Evolutionary conservation across 345 rosid species (phyloP), one percentile per base, ranked within the genome.

Genomic region (Populus nigra): DNA sequence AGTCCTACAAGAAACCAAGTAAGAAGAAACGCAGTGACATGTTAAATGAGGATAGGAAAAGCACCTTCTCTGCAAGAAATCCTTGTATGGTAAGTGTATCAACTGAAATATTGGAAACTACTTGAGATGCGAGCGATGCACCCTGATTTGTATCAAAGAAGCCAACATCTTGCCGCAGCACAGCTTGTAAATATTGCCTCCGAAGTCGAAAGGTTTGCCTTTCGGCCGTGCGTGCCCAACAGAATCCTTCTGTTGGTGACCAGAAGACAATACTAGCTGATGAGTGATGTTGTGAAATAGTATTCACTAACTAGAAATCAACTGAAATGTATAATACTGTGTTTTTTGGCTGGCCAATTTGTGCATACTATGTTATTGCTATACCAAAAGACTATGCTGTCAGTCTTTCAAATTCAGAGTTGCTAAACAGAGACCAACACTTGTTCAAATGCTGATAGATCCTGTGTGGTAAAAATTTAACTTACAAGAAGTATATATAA

Each of bases 51-150:
- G 49, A 9, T 41, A 68, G 1, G 4, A 55, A 7, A 25, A 17
- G 11, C 18, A 80, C 88, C 86, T 80, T 85, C 38, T 85, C 86
- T 2, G 79, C 31, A 13, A 85, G 77, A 31, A 76, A 83, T 5
- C 72, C 84, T 83, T 85, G 84, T 11, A 83, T 79, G 10, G 73
- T 73, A 25, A 77, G 77, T 2, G 76, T 71, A 55, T 85, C 83
- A 4, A 25, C 49, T 0, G 82, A 80, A 62, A 83, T 80, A 66
- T 76, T 80, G 17, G 87, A 66, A 16, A 79, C 79, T 5, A 82
- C 79, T 57, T 79, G 77, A 33, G 76, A 83, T 8, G 84, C 77
- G n/a, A 71, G 76, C 22, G 75, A 76, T 8, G 41, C n/a, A 1
- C 78, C 79, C 22, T 43, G 69, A 53, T 20, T 53, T 22, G 18